Evolutionary conservation across 2,329 filamentous ascomycete species (phyloP).

Genomic region (Talaromyces marneffei): DNA sequence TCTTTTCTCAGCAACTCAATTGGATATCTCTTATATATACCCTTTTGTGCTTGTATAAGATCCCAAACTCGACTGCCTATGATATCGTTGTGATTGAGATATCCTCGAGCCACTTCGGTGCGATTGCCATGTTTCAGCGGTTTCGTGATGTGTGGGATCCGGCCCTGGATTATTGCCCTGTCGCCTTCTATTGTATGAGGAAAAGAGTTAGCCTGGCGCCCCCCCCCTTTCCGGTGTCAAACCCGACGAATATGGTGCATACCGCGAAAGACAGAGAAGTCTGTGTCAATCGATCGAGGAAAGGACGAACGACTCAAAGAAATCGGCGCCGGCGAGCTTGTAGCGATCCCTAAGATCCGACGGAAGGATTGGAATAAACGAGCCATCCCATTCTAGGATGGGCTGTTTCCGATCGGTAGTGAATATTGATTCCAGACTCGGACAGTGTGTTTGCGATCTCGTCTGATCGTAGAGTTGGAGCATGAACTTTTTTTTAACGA

Average conservation of each 20-base stretch:
- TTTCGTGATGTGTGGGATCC: conserved; percentile 37
- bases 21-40: conserved; percentile 17
- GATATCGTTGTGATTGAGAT: conserved; percentile 48
- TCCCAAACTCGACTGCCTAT: conserved; percentile 60
- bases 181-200: conserved; percentile 37
- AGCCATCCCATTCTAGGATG: conserved; percentile 25
- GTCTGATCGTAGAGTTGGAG: background rate
- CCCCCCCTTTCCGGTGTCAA: background rate
- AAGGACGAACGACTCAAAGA: conserved; percentile 13
- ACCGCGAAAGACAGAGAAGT: conserved; percentile 38
- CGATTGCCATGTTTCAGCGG: conserved; percentile 36
- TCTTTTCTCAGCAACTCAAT: background rate
- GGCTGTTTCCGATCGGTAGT: background rate
- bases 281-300: conserved; percentile 29
- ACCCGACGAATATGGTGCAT: background rate
- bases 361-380: conserved; percentile 30
- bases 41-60: conserved; percentile 51
- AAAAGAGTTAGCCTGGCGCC: background rate
- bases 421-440: background rate
- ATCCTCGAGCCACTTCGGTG: conserved; percentile 31
- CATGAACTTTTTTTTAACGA: background rate
- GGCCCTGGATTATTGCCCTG: conserved; percentile 36
- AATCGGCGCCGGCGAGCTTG: background rate
- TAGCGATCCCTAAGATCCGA: conserved; percentile 23
- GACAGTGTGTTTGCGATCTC: background rate